A percentile compares a stretch with the other conserved stretches of the same genome.
Evolutionary conservation across 257 asterid genomes (phyloP).

Genomic region (Salvia splendens): DNA sequence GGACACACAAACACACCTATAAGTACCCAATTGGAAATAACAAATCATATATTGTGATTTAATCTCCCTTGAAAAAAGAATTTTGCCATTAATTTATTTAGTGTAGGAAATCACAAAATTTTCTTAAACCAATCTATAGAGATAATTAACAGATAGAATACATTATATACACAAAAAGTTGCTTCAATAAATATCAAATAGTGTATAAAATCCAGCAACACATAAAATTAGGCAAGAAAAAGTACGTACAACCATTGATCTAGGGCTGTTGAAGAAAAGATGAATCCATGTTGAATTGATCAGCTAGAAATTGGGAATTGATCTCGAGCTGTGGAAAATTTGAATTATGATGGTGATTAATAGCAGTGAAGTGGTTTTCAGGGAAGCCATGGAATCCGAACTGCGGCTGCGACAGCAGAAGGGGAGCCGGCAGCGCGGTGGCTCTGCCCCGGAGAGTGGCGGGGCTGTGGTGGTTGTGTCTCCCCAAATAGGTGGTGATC

Average conservation of each 20-base stretch:
- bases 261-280: conserved; percentile 30
- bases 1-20: too few relatives aligned
- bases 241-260: conserved; percentile 1
- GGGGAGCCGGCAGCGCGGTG: conserved; percentile 43
- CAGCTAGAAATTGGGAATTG: conserved; percentile 24
- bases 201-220: conserved; percentile 11
- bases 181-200: neutral
- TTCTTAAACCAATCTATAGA: too few relatives aligned
- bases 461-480: conserved; percentile 79
- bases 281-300: conserved; percentile 30
- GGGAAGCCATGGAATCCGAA: conserved; percentile 33
- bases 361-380: too few relatives aligned
- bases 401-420: conserved; percentile 31
- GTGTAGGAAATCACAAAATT: neutral
- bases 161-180: neutral
- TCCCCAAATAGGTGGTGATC: conserved; percentile 84
- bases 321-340: conserved; percentile 17
- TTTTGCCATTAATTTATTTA: neutral
- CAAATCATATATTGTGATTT: too few relatives aligned
- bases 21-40: too few relatives aligned
- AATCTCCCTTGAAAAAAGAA: too few relatives aligned
- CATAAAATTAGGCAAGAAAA: conserved; percentile 10
- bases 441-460: conserved; percentile 61
- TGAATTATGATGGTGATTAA: conserved; percentile 24
- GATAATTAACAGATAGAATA: too few relatives aligned